phyloP scores from a whole-genome alignment of 192 early-diverging fungal species.

The Funneliformis mosseae region DNA sequence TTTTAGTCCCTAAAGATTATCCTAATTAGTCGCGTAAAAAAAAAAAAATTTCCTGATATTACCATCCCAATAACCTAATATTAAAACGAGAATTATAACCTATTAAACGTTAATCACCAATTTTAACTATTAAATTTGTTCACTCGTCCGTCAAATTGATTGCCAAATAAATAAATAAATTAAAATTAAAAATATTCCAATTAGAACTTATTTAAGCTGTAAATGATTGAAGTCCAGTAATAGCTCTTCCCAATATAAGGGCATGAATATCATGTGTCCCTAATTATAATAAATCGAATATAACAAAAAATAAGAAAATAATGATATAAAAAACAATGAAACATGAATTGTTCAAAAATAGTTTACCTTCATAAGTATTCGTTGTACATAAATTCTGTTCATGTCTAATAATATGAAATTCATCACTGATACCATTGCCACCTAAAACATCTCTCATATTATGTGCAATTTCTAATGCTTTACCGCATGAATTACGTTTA shows the following conservation, averaged over 20 bases:
- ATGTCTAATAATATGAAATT: constrained; percentile 96
- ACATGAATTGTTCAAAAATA: background rate
- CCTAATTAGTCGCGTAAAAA: too few relatives aligned
- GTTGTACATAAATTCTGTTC: constrained; percentile 90
- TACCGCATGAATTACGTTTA: constrained; percentile 95
- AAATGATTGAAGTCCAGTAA: constrained; percentile 89
- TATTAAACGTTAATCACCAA: too few relatives aligned
- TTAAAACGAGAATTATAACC: too few relatives aligned
- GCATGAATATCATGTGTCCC: constrained; percentile 94
- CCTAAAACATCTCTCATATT: constrained; percentile 90
- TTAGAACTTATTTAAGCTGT: constrained; percentile 23
- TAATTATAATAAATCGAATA: constrained; percentile 3
- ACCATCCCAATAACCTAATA: too few relatives aligned
- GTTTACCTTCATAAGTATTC: constrained; percentile 89
- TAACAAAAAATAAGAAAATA: background rate
- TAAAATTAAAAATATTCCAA: background rate
- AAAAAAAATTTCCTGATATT: too few relatives aligned
- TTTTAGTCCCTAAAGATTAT: too few relatives aligned
- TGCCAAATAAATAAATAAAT: background rate
- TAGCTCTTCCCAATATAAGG: constrained; percentile 88
- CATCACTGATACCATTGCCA: constrained; percentile 94
- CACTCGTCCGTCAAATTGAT: too few relatives aligned
- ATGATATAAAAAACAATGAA: background rate
- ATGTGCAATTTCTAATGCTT: constrained; percentile 91
- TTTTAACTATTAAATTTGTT: too few relatives aligned